Conservation (phyloP, 169 alveolate genomes). For the Plasmodium sp. region DNA sequence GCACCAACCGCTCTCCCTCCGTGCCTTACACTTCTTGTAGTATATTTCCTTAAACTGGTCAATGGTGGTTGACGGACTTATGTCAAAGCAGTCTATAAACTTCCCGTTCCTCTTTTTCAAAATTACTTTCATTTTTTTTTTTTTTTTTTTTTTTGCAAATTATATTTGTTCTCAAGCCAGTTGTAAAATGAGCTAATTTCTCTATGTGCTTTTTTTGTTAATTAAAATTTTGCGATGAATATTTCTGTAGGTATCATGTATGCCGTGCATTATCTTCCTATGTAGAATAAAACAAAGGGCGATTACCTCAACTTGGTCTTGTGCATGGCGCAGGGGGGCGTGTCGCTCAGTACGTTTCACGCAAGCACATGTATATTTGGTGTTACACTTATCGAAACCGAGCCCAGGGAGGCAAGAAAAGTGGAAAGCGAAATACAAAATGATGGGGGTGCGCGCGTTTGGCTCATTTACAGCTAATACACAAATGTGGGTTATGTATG, state of each 20-base stretch:
- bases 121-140: constrained; percentile 77
- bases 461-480: constrained; percentile 2
- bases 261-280: constrained; percentile 37
- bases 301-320: background rate
- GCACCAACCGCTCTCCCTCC: background rate
- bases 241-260: constrained; percentile 13
- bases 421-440: background rate
- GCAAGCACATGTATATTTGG: background rate
- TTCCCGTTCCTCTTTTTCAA: constrained; percentile 81
- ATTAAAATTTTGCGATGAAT: background rate
- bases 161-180: background rate
- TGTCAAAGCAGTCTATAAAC: constrained; percentile 80
- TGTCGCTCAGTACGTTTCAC: background rate
- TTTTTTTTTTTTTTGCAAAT: constrained; percentile 17
- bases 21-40: constrained; percentile 78
- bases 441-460: background rate
- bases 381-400: background rate
- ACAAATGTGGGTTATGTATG: background rate
- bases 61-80: constrained; percentile 82
- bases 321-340: background rate
- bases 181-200: background rate
- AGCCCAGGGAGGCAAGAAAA: background rate
- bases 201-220: background rate
- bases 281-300: background rate
- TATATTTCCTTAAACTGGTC: constrained; percentile 77